Conservation (phyloP, 768 basidiomycete genomes). For the Lyophyllum semitale region DNA sequence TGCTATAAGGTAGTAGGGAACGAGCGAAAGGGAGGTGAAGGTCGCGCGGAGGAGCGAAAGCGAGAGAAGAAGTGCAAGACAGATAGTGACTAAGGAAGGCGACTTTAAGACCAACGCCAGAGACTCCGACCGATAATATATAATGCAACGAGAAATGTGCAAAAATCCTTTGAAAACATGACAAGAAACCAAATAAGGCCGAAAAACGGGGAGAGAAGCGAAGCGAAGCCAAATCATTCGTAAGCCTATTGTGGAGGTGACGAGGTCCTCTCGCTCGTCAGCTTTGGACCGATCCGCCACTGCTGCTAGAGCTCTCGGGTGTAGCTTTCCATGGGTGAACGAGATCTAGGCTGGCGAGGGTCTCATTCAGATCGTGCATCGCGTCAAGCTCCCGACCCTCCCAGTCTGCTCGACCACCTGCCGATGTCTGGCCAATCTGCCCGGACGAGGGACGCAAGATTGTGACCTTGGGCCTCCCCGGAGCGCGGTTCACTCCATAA, state of each 20-base stretch:
- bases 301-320: constrained; percentile 15
- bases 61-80: constrained; percentile 6
- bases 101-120: constrained; percentile 19
- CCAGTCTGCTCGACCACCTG: no score
- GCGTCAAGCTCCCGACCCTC: constrained; percentile 44
- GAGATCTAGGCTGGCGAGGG: constrained; percentile 73
- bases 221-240: constrained; percentile 6
- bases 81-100: constrained; percentile 16
- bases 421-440: constrained; percentile 27
- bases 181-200: constrained; percentile 10
- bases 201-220: constrained; percentile 1
- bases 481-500: constrained; percentile 40
- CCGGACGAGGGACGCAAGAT: constrained; percentile 59
- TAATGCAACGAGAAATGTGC: constrained; percentile 33
- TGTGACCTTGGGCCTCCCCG: constrained; percentile 46
- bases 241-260: constrained; percentile 16
- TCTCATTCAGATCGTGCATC: constrained; percentile 75
- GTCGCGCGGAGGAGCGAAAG: constrained; percentile 7
- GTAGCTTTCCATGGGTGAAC: constrained; percentile 40
- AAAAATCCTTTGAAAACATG: constrained; percentile 25
- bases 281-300: constrained; percentile 13
- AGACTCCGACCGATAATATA: constrained; percentile 28
- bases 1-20: constrained; percentile 11
- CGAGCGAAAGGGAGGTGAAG: constrained; percentile 1
- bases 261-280: constrained; percentile 17